phyloP scores from a whole-genome alignment of 805 yeast species.

The Wickerhamiella galacta region DNA sequence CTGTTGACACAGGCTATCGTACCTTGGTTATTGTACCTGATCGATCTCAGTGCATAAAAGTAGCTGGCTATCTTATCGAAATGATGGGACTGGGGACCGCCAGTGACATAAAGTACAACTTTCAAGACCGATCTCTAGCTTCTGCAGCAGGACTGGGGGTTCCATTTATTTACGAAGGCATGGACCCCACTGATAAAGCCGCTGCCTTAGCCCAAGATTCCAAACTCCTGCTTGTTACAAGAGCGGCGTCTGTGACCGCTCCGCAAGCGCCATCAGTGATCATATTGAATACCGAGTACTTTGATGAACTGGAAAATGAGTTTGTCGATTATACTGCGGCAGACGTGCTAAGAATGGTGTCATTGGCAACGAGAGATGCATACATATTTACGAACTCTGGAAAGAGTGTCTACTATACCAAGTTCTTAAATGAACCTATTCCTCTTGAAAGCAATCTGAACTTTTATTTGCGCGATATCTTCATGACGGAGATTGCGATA shows the following conservation, averaged over 20 bases:
- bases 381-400: constrained; percentile 40
- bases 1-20: neutral
- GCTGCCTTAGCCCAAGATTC: constrained; percentile 37
- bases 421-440: constrained; percentile 53
- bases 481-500: constrained; percentile 58
- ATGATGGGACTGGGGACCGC: too few relatives aligned
- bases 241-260: constrained; percentile 32
- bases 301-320: constrained; percentile 59
- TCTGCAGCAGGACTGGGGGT: too few relatives aligned
- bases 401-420: constrained; percentile 45
- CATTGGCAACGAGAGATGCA: constrained; percentile 23
- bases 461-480: constrained; percentile 42
- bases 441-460: constrained; percentile 72
- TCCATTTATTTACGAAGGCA: constrained; percentile 22
- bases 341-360: constrained; percentile 25
- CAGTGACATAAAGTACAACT: too few relatives aligned
- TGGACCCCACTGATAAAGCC: constrained; percentile 38
- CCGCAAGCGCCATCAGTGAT: constrained; percentile 26
- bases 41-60: neutral
- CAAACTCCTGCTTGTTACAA: constrained; percentile 41
- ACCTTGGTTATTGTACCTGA: constrained; percentile 1
- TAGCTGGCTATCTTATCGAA: neutral
- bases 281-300: constrained; percentile 53
- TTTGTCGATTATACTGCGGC: constrained; percentile 50
- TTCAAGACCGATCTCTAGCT: too few relatives aligned